These are phyloP conservation scores for Simplicillium sp. DNA, from an alignment of 2,329 filamentous ascomycete genomes.

Conservation along the genomic window DNA sequence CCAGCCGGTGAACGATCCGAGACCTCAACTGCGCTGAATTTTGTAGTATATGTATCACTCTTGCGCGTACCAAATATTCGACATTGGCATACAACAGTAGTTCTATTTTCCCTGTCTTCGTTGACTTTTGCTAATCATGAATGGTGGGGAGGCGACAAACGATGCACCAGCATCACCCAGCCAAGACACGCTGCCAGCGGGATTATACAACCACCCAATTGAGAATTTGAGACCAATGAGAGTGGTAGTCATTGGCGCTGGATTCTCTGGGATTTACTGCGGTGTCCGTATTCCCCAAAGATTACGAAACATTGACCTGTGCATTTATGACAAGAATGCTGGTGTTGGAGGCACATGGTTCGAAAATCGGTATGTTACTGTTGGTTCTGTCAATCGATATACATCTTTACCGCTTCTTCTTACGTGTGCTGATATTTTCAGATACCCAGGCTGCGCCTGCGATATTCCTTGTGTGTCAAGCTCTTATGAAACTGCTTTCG, in stretches of 20 bases:
- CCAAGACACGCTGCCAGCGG: too few species aligned
- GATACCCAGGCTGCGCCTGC: conserved; percentile 17
- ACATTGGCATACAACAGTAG: too few species aligned
- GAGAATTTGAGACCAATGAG: conserved; percentile 7
- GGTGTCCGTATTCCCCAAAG: neutral
- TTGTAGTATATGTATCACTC: too few species aligned
- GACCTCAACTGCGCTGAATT: too few species aligned
- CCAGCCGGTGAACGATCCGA: too few species aligned
- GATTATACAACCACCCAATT: neutral
- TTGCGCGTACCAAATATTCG: too few species aligned
- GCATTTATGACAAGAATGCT: conserved; percentile 3
- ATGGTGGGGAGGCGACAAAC: too few species aligned
- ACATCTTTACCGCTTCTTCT: neutral
- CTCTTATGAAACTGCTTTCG: neutral
- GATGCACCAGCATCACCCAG: too few species aligned
- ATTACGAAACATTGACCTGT: neutral
- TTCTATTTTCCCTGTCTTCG: too few species aligned
- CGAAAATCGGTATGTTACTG: conserved; percentile 1
- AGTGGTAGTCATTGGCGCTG: conserved; percentile 13
- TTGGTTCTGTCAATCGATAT: neutral
- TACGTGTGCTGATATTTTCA: neutral
- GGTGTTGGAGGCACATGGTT: conserved; percentile 3
- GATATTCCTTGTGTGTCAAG: conserved; percentile 24
- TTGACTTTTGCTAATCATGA: too few species aligned
- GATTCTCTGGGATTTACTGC: conserved; percentile 7